A percentile compares a stretch with the other conserved stretches of the same genome.
These are phyloP conservation scores for Sphagnurus paluster DNA, from an alignment of 1,284 basidiomycete species.

Conservation along the genomic window DNA sequence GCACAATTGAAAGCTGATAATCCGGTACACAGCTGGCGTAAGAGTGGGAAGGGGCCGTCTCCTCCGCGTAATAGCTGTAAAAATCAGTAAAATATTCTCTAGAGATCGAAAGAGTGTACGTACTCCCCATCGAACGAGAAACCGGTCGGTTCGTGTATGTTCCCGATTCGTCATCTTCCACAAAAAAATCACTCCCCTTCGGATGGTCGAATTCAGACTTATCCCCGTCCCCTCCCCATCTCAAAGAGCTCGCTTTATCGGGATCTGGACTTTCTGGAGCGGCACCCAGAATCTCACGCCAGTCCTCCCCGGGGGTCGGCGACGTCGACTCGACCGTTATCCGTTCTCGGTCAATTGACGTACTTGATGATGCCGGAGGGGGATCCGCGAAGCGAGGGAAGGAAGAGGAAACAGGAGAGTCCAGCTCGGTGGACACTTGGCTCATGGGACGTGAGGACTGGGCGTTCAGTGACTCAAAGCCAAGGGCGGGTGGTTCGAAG, in stretches of 20 bases:
- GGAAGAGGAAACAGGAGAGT: constrained; percentile 29
- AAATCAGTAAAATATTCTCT: neutral
- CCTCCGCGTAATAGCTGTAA: constrained; percentile 14
- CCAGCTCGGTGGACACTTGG: constrained; percentile 16
- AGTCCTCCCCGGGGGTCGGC: constrained; percentile 11
- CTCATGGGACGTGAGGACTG: constrained; percentile 11
- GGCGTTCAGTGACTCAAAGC: constrained; percentile 9
- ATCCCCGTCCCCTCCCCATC: constrained; percentile 10
- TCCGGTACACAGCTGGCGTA: constrained; percentile 31
- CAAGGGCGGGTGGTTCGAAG: constrained; percentile 17
- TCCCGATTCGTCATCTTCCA: constrained; percentile 12
- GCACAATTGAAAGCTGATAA: constrained; percentile 40
- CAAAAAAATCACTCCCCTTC: constrained; percentile 10
- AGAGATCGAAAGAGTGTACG: neutral
- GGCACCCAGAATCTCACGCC: constrained; percentile 10
- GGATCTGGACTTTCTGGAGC: constrained; percentile 4
- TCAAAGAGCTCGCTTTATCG: constrained; percentile 12
- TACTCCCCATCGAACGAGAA: constrained; percentile 9
- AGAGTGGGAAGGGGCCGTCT: constrained; percentile 29
- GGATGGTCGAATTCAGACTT: constrained; percentile 14
- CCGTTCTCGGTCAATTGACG: constrained; percentile 13
- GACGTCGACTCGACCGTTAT: constrained; percentile 6
- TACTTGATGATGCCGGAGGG: constrained; percentile 6
- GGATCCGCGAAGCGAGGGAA: constrained; percentile 36
- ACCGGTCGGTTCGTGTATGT: neutral